Evolutionary conservation across 2,329 filamentous ascomycete species (phyloP).

Genomic region (Zasmidium cellare): DNA sequence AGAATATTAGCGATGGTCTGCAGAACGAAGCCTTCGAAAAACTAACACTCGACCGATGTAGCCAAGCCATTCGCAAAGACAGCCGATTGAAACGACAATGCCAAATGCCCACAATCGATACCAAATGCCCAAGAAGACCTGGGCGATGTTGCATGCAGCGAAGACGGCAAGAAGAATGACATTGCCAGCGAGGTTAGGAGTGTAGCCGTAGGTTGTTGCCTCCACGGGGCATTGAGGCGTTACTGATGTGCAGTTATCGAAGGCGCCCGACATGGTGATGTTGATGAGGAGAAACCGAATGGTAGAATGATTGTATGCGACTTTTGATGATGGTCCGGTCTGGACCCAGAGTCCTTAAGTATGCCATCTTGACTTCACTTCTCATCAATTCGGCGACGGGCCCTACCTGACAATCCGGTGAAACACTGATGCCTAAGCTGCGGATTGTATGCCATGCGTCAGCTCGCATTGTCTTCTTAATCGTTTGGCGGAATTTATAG

Average conservation of each 20-base stretch:
- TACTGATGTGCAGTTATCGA: constrained; percentile 28
- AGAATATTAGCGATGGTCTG: no score
- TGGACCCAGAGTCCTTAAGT: neutral
- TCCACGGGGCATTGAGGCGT: constrained; percentile 36
- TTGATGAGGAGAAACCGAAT: neutral
- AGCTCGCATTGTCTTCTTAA: neutral
- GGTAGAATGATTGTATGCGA: neutral
- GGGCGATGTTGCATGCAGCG: constrained; percentile 35
- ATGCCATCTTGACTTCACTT: neutral
- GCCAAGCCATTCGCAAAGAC: constrained; percentile 43
- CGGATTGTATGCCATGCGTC: neutral
- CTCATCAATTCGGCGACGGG: neutral
- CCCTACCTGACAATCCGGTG: neutral
- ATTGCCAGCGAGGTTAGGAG: constrained; percentile 40
- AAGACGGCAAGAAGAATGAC: constrained; percentile 41
- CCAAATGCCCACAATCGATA: constrained; percentile 43
- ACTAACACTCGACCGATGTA: constrained; percentile 41
- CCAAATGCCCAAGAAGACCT: constrained; percentile 35
- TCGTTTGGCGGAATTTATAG: neutral
- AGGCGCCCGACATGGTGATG: constrained; percentile 11
- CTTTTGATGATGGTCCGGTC: neutral
- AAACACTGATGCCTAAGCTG: neutral
- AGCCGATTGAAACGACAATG: constrained; percentile 41
- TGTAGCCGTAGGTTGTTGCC: constrained; percentile 43
- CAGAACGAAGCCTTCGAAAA: no score